Evolutionary conservation across 2,329 filamentous ascomycete species (phyloP).

Genomic region (Daldinia sp.): DNA sequence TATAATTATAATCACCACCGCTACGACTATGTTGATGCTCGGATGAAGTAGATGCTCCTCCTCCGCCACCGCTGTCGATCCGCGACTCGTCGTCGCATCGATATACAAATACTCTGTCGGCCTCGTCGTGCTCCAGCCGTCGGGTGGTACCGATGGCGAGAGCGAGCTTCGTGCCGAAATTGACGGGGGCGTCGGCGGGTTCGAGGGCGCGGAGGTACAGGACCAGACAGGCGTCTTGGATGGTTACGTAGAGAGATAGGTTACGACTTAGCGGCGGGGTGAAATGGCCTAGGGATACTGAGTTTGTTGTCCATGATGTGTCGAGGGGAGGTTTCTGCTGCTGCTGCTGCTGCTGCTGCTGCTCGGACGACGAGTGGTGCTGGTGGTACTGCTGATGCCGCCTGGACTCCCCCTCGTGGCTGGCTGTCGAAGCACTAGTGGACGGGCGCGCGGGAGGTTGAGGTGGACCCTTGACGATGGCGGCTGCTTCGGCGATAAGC

Average conservation of each 20-base stretch:
- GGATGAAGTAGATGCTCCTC: neutral
- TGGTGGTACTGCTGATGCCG: neutral
- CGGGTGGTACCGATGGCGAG: constrained; percentile 75
- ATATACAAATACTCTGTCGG: constrained; percentile 79
- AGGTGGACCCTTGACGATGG: constrained; percentile 67
- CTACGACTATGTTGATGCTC: neutral
- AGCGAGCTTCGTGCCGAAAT: constrained; percentile 74
- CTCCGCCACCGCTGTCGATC: constrained; percentile 14
- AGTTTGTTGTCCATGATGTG: constrained; percentile 49
- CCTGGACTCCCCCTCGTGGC: neutral
- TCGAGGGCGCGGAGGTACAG: constrained; percentile 78
- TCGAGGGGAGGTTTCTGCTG: constrained; percentile 18
- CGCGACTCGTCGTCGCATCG: constrained; percentile 44
- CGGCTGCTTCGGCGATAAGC: constrained; percentile 64
- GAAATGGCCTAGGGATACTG: constrained; percentile 50
- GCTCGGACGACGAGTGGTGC: neutral
- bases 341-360: neutral
- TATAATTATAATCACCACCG: neutral
- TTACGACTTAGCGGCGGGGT: constrained; percentile 64
- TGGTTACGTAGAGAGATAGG: constrained; percentile 79
- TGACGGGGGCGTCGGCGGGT: constrained; percentile 71
- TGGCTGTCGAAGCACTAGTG: neutral
- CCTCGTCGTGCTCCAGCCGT: constrained; percentile 81
- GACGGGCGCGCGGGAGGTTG: constrained; percentile 52
- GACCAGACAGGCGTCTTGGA: constrained; percentile 78